These are phyloP conservation scores for Boletellus emodensis DNA, from an alignment of 768 basidiomycete genomes.

Conservation along the genomic window DNA sequence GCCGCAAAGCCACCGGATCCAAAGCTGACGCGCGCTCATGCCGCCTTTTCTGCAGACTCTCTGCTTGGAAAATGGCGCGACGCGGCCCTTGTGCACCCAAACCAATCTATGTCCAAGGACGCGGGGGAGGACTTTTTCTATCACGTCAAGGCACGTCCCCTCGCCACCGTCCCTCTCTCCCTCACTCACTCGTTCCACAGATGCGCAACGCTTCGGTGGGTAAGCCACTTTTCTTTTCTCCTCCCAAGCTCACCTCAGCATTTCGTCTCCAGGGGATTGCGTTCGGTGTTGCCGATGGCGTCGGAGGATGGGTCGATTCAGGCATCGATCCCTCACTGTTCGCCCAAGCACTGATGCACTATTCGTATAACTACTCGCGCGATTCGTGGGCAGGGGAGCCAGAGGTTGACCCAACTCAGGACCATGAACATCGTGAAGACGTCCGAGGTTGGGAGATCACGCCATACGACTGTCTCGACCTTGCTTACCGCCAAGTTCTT, in stretches of 20 bases:
- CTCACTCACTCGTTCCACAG: constrained; percentile 33
- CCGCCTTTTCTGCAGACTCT: constrained; percentile 56
- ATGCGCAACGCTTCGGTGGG: constrained; percentile 79
- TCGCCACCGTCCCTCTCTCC: not conserved
- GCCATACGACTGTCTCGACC: constrained; percentile 64
- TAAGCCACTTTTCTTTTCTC: constrained; percentile 17
- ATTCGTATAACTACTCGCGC: constrained; percentile 68
- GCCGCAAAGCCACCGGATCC: constrained; percentile 60
- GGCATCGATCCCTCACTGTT: constrained; percentile 88
- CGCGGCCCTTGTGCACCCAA: constrained; percentile 48
- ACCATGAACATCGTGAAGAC: constrained; percentile 61
- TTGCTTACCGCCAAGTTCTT: constrained; percentile 68
- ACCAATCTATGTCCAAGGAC: constrained; percentile 34
- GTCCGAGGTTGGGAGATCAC: constrained; percentile 68
- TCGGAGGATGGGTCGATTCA: constrained; percentile 85
- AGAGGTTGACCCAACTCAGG: constrained; percentile 72
- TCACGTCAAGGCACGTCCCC: constrained; percentile 58
- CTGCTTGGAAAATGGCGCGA: constrained; percentile 70
- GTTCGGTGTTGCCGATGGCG: constrained; percentile 87
- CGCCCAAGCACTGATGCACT: constrained; percentile 88
- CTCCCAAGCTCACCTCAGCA: constrained; percentile 24
- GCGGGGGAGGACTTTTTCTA: constrained; percentile 65
- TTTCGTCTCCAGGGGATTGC: constrained; percentile 55
- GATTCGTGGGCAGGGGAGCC: constrained; percentile 81
- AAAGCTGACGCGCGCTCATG: constrained; percentile 31